phyloP scores from a whole-genome alignment of 139 green algal genomes.

The Pseudopediastrum boryanum region DNA sequence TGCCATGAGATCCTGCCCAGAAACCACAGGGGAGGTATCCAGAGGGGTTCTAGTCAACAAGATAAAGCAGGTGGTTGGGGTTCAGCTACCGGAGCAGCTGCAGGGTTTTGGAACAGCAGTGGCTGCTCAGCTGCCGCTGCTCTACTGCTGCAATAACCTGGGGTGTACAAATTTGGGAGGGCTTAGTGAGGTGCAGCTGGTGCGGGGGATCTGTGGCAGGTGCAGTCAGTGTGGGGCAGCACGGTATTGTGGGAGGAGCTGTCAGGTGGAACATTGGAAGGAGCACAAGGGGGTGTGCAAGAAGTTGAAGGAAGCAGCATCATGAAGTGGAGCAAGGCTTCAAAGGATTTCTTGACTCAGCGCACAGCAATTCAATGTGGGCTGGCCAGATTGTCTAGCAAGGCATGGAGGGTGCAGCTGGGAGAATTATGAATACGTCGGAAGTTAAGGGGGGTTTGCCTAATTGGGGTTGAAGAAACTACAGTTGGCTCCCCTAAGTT shows the following conservation, averaged over 20 bases:
- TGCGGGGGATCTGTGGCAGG: not conserved
- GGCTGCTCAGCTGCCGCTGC: slow-evolving; percentile 9
- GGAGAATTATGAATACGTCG: no score
- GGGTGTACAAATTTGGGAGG: not conserved
- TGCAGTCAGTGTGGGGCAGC: slow-evolving; percentile 1
- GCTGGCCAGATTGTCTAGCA: no score
- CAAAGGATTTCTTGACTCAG: no score
- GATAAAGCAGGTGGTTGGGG: no score
- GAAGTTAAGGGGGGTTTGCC: no score
- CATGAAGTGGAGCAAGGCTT: not conserved
- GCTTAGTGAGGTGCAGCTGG: slow-evolving; percentile 10
- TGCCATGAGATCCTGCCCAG: no score
- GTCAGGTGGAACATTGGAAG: not conserved
- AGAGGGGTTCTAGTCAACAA: no score
- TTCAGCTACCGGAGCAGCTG: not conserved
- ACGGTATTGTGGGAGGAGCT: slow-evolving; percentile 9
- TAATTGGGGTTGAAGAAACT: no score
- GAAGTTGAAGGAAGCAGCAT: not conserved
- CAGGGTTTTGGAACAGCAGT: not conserved
- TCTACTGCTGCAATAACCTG: slow-evolving; percentile 21
- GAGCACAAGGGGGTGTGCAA: slow-evolving; percentile 11
- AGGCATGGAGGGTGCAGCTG: no score
- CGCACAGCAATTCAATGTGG: no score
- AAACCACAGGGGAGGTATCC: no score
- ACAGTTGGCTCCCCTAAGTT: no score